Conservation (phyloP, 306 rosid genomes). For the Sophora flavescens region DNA sequence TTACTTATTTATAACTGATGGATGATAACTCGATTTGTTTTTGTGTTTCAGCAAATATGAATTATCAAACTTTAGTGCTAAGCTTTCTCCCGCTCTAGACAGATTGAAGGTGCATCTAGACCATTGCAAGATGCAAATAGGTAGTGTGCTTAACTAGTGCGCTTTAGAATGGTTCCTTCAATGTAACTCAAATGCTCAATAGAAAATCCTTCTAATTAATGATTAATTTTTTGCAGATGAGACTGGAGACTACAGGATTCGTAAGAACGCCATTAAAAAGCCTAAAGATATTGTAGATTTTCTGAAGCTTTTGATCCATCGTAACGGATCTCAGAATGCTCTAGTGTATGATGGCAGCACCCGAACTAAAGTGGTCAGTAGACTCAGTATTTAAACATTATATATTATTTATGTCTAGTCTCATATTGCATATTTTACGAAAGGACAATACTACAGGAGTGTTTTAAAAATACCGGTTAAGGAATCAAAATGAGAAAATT, state of each 20-base stretch:
- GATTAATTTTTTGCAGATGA: neutral
- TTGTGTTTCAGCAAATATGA: neutral
- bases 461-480: too few relatives aligned
- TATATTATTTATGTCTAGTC: neutral
- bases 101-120: neutral
- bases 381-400: neutral
- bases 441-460: too few relatives aligned
- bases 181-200: neutral
- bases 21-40: neutral
- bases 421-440: too few relatives aligned
- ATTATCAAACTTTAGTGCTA: neutral
- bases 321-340: neutral
- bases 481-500: too few relatives aligned
- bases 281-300: slow-evolving; percentile 38
- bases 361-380: neutral
- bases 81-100: slow-evolving; percentile 1
- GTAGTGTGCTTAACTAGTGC: neutral
- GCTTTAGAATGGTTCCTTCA: neutral
- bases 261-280: slow-evolving; percentile 6
- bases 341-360: slow-evolving; percentile 26
- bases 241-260: neutral
- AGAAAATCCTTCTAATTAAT: neutral
- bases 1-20: too few relatives aligned
- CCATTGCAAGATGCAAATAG: neutral
- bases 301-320: slow-evolving; percentile 20